Evolutionary conservation across 345 rosid species (phyloP), one percentile per base, ranked within the genome.

Genomic region (Luvunga scandens): DNA sequence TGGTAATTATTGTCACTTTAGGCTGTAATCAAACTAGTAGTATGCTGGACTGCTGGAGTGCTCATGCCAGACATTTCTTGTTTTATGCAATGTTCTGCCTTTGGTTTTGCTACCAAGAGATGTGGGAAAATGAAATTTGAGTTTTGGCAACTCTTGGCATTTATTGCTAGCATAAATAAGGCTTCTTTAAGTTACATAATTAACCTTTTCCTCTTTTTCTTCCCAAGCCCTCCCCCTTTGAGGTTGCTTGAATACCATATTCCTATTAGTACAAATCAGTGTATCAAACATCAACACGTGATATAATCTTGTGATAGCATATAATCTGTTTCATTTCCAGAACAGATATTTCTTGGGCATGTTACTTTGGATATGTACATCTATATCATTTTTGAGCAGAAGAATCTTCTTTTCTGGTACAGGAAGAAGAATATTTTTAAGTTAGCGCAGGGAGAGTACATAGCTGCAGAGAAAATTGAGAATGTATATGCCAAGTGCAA

Each of bases 381-480:
- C 50, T 22, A 53, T 38, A 9, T 71, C 28, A 60, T 71, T 74
- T 71, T 77, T 62, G 4, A 75, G 71, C 38, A 36, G 16, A 31
- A 68, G 7, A 25, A n/a, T 48, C 28, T 70, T 66, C 63, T 64
- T 24, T 80, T 25, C 64, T 81, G 79, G 60, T 79, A 53, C 86
- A 97, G 99, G 89, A 97, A 97, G 90, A 97, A 97, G 89, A 97
- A 97, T 86, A 97, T 97, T 79, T 97, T 97, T 85, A 97, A 96
- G 83, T 80, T 96, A 86, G 97, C 99, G 24, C 99, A 96, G 39
- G 99, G 99, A 72, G 99, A 96, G 90, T 96, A 94, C 83, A 92
- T 96, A 80, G 99, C 99, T 77, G 98, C 99, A 0, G 99, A 96
- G 87, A 96, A 96, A 85, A 93, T 96, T 4, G 98, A 94, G 91